Evolutionary conservation across 2,329 filamentous ascomycete genomes (phyloP).

Genomic region (Diaporthe ampelina): DNA sequence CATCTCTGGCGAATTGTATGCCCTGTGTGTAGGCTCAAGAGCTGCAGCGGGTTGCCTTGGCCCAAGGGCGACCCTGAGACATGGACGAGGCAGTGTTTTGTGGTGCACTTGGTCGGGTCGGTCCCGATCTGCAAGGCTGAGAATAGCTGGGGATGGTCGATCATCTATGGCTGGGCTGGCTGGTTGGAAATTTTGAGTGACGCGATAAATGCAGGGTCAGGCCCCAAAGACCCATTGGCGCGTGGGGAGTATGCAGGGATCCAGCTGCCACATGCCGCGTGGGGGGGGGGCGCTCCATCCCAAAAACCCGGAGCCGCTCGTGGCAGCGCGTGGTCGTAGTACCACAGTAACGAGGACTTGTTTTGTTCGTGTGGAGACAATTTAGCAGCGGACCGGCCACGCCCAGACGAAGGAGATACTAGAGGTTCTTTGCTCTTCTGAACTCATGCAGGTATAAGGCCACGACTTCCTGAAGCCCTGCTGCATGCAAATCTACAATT

Average conservation of each 20-base stretch:
- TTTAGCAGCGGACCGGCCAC: not conserved
- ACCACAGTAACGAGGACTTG: not conserved
- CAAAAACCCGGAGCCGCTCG: constrained; percentile 4
- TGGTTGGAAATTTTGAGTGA: constrained; percentile 6
- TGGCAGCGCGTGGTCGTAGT: not conserved
- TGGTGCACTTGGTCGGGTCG: constrained; percentile 3
- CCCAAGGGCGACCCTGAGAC: not conserved
- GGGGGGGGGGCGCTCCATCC: not conserved
- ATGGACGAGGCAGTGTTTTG: constrained; percentile 11
- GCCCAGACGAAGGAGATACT: not conserved
- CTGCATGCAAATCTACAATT: not conserved
- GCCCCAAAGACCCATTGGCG: constrained; percentile 15
- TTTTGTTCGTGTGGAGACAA: not conserved
- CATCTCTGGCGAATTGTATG: constrained; percentile 55
- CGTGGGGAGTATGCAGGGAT: constrained; percentile 32
- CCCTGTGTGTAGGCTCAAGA: constrained; percentile 17
- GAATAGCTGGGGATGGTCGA: constrained; percentile 28
- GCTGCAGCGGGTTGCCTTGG: not conserved
- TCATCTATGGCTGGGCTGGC: too few relatives aligned
- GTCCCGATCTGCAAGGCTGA: constrained; percentile 40
- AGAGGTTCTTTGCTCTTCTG: not conserved
- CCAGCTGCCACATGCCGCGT: constrained; percentile 20
- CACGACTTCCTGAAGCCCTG: not conserved
- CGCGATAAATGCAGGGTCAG: constrained; percentile 30
- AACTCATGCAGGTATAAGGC: not conserved